Evolutionary conservation across 2,329 filamentous ascomycete genomes (phyloP), one percentile per base, ranked within the genome.

Genomic region (Fusarium sp.): DNA sequence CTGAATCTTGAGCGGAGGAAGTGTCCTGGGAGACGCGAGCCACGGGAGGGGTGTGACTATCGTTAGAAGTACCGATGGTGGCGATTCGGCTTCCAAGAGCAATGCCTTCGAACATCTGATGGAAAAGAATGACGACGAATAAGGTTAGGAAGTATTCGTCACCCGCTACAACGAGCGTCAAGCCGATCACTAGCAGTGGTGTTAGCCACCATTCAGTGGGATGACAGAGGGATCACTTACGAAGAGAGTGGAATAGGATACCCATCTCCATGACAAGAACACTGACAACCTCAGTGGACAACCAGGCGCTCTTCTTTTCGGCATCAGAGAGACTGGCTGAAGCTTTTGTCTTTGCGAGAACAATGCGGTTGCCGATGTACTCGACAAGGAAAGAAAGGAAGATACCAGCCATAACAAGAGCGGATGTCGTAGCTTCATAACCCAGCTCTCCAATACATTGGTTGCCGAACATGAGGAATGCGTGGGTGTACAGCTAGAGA

Each of bases 61-160:
- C 67, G 29, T 65, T 51, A 16, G 46, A 45, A 9, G 78, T 80
- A 31, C 84, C 86, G 3, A 93, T 84, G 1, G 86, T 85, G 14
- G 91, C 90, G 69, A 94, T 94, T 19, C 91, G 88, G 14, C 89
- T 89, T 23, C 92, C 92, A 2, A 94, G 88, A 1, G 92, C 92
- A 49, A 94, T 85, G 8, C 93, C 92, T 78, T 94, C 92, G 75
- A 95, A 93, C 83, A 93, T 89, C 76, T 94, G 92, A 77, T 94
- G 92, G 82, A 94, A 94, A 63, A 94, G 82, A 64, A 94, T 93
- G 60, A 94, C 92, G 46, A 88, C 79, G 66, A 89, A 88, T n/a
- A 90, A 83, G 4, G 86, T 88, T 60, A 85, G 78, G 80, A 89
- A 89, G 73, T 85, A 87, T 41, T 82, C 83, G 72, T 90, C 88